A percentile compares a stretch with the other conserved stretches of the same genome.
These are phyloP conservation scores for Hypoxylon sp. DNA, from an alignment of 2,329 filamentous ascomycete genomes.

Conservation along the genomic window DNA sequence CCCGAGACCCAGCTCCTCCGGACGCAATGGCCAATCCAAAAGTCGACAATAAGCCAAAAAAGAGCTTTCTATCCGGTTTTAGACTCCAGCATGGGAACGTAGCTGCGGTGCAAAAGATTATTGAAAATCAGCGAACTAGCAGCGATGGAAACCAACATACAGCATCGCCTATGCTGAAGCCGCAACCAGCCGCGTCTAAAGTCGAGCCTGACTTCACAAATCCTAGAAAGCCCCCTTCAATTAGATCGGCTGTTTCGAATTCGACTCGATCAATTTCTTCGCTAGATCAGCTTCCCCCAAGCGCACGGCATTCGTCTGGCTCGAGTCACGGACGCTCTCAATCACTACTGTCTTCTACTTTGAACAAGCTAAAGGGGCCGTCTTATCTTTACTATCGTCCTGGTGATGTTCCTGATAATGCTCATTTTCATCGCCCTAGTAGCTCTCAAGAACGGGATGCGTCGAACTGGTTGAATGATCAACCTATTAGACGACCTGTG, in stretches of 20 bases:
- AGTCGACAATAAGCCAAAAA: constrained; percentile 50
- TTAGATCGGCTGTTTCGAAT: constrained; percentile 49
- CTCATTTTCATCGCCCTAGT: constrained; percentile 36
- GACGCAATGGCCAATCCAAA: constrained; percentile 44
- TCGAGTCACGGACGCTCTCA: constrained; percentile 52
- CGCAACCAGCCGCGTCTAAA: constrained; percentile 27
- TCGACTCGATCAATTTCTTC: constrained; percentile 53
- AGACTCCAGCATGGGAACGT: constrained; percentile 51
- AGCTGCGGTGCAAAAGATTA: constrained; percentile 48
- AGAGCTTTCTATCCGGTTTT: constrained; percentile 52
- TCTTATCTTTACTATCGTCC: constrained; percentile 53
- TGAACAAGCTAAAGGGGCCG: constrained; percentile 53
- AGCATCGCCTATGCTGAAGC: constrained; percentile 40
- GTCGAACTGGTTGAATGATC: constrained; percentile 23
- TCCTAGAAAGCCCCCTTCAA: constrained; percentile 50
- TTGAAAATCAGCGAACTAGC: constrained; percentile 41
- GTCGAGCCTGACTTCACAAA: constrained; percentile 42
- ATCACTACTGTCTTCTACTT: constrained; percentile 52
- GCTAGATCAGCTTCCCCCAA: constrained; percentile 47
- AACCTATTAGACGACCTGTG: constrained; percentile 15
- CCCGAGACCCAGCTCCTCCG: constrained; percentile 32
- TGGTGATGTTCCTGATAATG: constrained; percentile 35
- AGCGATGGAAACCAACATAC: constrained; percentile 39
- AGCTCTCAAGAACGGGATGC: constrained; percentile 40
- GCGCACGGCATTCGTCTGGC: constrained; percentile 44